Evolutionary conservation across 306 rosid genomes (phyloP), one percentile per base, ranked within the genome.

Genomic region (Abrus pulchellus): DNA sequence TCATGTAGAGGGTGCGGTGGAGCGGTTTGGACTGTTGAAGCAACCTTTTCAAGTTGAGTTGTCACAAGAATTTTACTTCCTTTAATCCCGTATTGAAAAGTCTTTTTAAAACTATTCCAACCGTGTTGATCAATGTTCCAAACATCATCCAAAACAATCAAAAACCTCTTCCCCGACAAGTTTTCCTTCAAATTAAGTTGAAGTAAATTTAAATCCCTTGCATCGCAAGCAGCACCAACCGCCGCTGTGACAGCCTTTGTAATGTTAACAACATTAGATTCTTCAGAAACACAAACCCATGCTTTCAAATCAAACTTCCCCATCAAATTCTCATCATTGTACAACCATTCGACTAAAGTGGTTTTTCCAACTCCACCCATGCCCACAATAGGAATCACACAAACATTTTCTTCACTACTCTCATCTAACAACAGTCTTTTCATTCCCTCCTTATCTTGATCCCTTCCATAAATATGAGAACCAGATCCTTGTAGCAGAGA

Each of bases 41-140:
- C 76, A 40, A 85, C 68, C 1, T 0, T 2, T 40, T 3, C 11
- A 0, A 0, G 11, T 1, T 76, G 78, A 32, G 86, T 78, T 43
- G 88, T 78, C 6, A 85, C 34, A 9, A 85, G 5, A 5, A 85
- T 73, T 48, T 56, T 73, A 14, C 79, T 38, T 10, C 81, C 78
- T 3, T n/a, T 0, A 2, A 47, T 41, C 2, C 76, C 87, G 7
- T 4, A 9, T 0, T 3, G 3, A 29, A 85, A 70, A 4, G 81
- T 52, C 0, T 6, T 30, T 5, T 2, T 49, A 6, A 85, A 1
- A 10, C 1, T 20, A 28, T 4, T 30, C 81, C 81, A 82, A 1
- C 33, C 9, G 0, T 1, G 0, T 3, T 13, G 60, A 14, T 44
- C 33, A 0, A 8, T 78, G 8, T n/a, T 20, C 86, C 84, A 82